Base-by-base conservation (phyloP, 1,284 basidiomycete genomes). In the Sphaerobolus stellatus region DNA sequence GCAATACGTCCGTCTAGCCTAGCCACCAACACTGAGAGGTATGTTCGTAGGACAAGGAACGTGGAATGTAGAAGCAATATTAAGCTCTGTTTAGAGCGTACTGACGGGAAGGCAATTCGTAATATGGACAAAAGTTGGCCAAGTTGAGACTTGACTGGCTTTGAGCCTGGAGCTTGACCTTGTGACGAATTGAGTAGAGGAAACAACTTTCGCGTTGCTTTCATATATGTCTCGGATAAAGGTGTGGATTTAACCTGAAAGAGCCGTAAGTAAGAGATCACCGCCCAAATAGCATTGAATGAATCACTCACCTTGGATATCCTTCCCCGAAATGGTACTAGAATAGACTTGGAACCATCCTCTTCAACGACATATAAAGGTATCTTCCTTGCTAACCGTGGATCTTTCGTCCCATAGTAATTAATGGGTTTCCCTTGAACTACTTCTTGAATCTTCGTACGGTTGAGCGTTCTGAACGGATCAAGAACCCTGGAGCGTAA, bases 1-100 rank as follows among this genome's bases (percentile, higher is more conserved):
- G 97, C 95, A 61, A 98, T 92, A 36, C 84, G 76, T 9, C 96
- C 95, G 66, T 99, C 95, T 9, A 99, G 77, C 45, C 84, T 81
- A 0, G 95, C 96, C 1, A 98, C 95, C 4, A 86, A 81, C 3
- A 98, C 83, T 63, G 90, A 93, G 31, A 97, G 77, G 2, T 93
- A 81, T 0, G 96, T 98, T 43, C 96, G 76, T 38, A 92, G 72
- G 1, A 98, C 81, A 48, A 98, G 81, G 73, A 98, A 98, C 60
- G 81, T 83, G 0, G 92, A 94, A 70, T 98, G 94, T 0, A 90
- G 71, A 4, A 83, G 66, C 16, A 98, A 78, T 33, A 98, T 78
- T 40, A 88, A 76, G 0, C 87, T 79, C 66, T 98, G 94, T 62
- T 88, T 90, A 4, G 88, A 86, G 9, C 75, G 76, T 63, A 82